Base-by-base conservation (phyloP, 805 yeast genomes). In the Candida railenensis region DNA sequence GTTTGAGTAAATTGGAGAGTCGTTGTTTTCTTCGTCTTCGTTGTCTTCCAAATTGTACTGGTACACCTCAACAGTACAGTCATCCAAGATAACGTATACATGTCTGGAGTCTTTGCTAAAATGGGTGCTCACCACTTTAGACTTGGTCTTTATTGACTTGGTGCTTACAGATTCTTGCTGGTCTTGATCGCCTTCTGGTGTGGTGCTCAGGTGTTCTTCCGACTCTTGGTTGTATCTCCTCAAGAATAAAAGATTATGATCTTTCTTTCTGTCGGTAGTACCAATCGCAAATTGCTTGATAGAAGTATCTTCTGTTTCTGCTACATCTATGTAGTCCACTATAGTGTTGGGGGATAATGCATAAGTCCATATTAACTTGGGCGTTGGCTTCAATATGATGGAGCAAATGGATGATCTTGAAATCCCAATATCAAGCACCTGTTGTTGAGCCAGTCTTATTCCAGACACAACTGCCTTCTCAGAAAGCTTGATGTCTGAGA, bases 301-400 rank as follows among this genome's bases (percentile, higher is more conserved):
- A 8, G 40, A 36, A 22, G 34, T 43, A 7, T 44, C 43, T 9
- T 34, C 37, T n/a, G 28, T n/a, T 9, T 42, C 43, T 12, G 33
- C 36, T 5, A 56, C 57, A 36, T 67, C 81, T 64, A 80, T 57
- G 40, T 73, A 58, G 40, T 73, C 71, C 18, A 78, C 73, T 2
- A 63, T 48, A 16, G 76, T 63, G 22, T 69, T 66, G 4, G 83
- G 83, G 16, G 80, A 69, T 40, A 80, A 64, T 18, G 83, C 75
- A 54, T 71, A 67, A 3, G 82, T 75, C 83, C 83, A 79, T 34
- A 73, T 63, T 59, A 80, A 62, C 49, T 74, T 77, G n/a, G 85
- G 85, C 12, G 81, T 70, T 15, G 85, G 85, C 53, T 70, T 75
- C 43, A 77, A 71, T 32, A 79, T 64, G 54, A 73, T 78, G 33